phyloP scores from a whole-genome alignment of 2,329 filamentous ascomycete species.

The Penicillium carneum region DNA sequence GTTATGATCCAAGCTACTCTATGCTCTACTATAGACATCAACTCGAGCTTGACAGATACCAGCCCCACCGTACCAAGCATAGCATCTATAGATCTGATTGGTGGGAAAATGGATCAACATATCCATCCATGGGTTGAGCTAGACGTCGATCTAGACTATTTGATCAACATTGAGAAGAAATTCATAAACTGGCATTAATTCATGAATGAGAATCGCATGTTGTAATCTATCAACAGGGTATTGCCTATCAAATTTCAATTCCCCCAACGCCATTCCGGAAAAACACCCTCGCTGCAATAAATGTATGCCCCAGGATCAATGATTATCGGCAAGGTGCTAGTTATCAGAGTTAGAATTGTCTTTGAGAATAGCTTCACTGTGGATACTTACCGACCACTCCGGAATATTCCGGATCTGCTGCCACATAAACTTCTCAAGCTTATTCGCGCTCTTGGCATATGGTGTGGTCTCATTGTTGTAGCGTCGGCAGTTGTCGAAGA shows the following conservation, averaged over 20 bases:
- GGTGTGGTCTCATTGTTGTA: slow-evolving; percentile 96
- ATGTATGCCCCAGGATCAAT: slow-evolving; percentile 29
- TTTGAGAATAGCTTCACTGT: neutral
- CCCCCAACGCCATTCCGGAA: slow-evolving; percentile 29
- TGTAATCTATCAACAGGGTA: slow-evolving; percentile 34
- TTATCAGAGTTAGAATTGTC: slow-evolving; percentile 20
- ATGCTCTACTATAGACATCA: neutral
- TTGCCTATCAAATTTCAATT: slow-evolving; percentile 22
- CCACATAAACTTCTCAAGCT: slow-evolving; percentile 95
- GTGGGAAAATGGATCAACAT: slow-evolving; percentile 8
- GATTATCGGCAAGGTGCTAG: slow-evolving; percentile 53
- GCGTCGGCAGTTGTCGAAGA: slow-evolving; percentile 92
- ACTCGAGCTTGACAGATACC: neutral
- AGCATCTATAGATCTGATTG: slow-evolving; percentile 5
- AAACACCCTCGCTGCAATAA: slow-evolving; percentile 25
- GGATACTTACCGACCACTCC: slow-evolving; percentile 75
- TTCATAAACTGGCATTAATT: slow-evolving; percentile 15
- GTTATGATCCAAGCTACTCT: neutral
- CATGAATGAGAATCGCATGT: slow-evolving; percentile 18
- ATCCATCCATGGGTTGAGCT: slow-evolving; percentile 9
- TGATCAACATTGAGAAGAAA: neutral
- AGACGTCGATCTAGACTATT: neutral
- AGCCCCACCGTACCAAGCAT: slow-evolving; percentile 8
- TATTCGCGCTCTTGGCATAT: slow-evolving; percentile 93
- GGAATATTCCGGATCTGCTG: slow-evolving; percentile 87